phyloP scores from a whole-genome alignment of 2,329 filamentous ascomycete species.

The Sclerotinia minor region DNA sequence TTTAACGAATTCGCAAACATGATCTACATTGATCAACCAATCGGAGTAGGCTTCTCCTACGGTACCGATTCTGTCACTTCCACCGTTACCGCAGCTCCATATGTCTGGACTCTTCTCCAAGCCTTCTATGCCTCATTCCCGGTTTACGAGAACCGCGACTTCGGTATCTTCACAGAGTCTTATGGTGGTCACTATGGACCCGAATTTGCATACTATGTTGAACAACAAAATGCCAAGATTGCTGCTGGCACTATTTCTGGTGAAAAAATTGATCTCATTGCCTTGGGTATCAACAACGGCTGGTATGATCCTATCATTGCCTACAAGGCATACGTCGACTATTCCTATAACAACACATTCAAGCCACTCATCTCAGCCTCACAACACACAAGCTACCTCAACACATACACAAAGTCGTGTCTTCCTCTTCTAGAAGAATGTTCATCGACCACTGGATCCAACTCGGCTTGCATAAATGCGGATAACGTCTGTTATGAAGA shows the following conservation, averaged over 20 bases:
- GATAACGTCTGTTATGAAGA: conserved; percentile 49
- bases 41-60: conserved; percentile 48
- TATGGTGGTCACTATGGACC: conserved; percentile 63
- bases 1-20: conserved; percentile 46
- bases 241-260: conserved; percentile 44
- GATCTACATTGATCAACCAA: conserved; percentile 46
- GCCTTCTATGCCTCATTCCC: conserved; percentile 65
- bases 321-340: conserved; percentile 41
- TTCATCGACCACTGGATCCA: conserved; percentile 64
- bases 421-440: conserved; percentile 46
- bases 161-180: conserved; percentile 53
- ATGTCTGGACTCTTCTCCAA: conserved; percentile 59
- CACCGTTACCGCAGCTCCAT: conserved; percentile 49
- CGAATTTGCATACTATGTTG: conserved; percentile 55
- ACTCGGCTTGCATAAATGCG: conserved; percentile 69
- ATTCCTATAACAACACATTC: conserved; percentile 43
- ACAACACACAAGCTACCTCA: conserved; percentile 40
- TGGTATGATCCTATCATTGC: conserved; percentile 58
- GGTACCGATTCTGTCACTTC: conserved; percentile 47
- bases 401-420: conserved; percentile 43
- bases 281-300: conserved; percentile 43
- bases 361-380: conserved; percentile 44
- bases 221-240: conserved; percentile 57
- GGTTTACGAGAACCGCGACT: conserved; percentile 59
- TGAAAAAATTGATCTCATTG: conserved; percentile 41